Evolutionary conservation across 2,329 filamentous ascomycete genomes (phyloP).

Genomic region (Phoma sp.): DNA sequence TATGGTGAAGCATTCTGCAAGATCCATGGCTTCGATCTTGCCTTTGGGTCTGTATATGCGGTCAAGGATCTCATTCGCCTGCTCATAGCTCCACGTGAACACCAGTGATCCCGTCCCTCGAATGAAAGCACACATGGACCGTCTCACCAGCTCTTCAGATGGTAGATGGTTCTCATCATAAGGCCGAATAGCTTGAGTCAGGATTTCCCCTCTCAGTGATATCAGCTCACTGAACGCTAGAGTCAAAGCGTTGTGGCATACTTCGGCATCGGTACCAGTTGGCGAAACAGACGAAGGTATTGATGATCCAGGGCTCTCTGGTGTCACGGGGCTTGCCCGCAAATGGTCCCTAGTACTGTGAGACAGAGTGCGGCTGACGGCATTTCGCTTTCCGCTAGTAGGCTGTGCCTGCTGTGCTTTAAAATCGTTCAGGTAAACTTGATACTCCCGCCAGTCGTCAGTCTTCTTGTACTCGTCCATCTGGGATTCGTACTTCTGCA

Average conservation of each 20-base stretch:
- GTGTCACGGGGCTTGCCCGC: constrained; percentile 39
- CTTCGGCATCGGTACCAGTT: constrained; percentile 32
- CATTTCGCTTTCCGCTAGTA: constrained; percentile 27
- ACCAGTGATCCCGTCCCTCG: constrained; percentile 45
- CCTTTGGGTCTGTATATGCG: constrained; percentile 43
- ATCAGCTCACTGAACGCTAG: constrained; percentile 47
- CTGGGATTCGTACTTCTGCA: constrained; percentile 49
- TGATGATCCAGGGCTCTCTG: constrained; percentile 37
- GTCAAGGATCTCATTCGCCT: constrained; percentile 45
- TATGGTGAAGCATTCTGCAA: constrained; percentile 47
- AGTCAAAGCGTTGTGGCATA: constrained; percentile 46
- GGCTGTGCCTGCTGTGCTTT: constrained; percentile 36
- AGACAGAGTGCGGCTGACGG: constrained; percentile 33
- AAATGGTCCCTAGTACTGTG: constrained; percentile 33
- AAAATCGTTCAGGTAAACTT: constrained; percentile 48
- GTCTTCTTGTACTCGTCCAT: constrained; percentile 53
- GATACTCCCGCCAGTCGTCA: constrained; percentile 47
- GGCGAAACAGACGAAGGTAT: constrained; percentile 26
- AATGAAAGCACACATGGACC: constrained; percentile 46
- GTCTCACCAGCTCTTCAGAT: constrained; percentile 35
- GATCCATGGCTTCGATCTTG: constrained; percentile 39
- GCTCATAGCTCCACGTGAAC: constrained; percentile 44
- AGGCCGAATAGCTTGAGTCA: constrained; percentile 30
- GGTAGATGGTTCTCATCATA: constrained; percentile 43
- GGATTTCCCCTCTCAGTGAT: constrained; percentile 41